Base-by-base conservation (phyloP, 805 yeast genomes). In the Zygotorulaspora florentina region DNA sequence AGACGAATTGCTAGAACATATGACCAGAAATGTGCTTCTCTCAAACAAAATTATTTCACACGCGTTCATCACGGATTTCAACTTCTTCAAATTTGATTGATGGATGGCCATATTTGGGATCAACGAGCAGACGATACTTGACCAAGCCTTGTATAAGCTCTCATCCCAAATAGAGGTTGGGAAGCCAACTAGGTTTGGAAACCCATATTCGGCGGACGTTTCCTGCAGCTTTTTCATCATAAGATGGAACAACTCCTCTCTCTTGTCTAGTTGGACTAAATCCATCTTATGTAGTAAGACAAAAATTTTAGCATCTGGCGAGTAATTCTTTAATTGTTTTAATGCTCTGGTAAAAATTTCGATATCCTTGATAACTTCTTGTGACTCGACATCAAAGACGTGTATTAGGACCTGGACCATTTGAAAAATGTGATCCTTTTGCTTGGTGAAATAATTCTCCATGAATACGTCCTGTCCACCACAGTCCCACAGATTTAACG, bases 131-230 rank as follows among this genome's bases (percentile, higher is more conserved):
- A 93, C 97, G 48, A 93, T 91, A 40, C 83, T 86, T 2, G 96
- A 87, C 99, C 99, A 93, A 1, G 99, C 99, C 64, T 86, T 90
- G 65, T 91, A 93, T 47, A 91, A 71, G 59, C 91, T 81, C 65
- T 91, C 98, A 68, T 91, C 97, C 98, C 98, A 91, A 46, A 91
- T 91, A 1, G 96, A 87, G 0, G 98, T 93, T 5, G 96, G 91
- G 62, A 89, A 91, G 2, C 97, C 97, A 12, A 79, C 77, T 37
- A 88, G 70, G 38, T 78, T 71, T 25, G 65, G 64, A 67, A 88
- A 87, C 2, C 78, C 75, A 58, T 68, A 82, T 15, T 87, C 87
- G 43, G 78, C 72, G 2, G 95, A 83, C 12, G 87, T 84, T 40
- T 79, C 81, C 54, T 82, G 84, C 50, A 93, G 68, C 57, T 85